Evolutionary conservation across 148 eudicot genomes (phyloP), one percentile per base, ranked within the genome.

Genomic region (Suaeda aralocaspica): DNA sequence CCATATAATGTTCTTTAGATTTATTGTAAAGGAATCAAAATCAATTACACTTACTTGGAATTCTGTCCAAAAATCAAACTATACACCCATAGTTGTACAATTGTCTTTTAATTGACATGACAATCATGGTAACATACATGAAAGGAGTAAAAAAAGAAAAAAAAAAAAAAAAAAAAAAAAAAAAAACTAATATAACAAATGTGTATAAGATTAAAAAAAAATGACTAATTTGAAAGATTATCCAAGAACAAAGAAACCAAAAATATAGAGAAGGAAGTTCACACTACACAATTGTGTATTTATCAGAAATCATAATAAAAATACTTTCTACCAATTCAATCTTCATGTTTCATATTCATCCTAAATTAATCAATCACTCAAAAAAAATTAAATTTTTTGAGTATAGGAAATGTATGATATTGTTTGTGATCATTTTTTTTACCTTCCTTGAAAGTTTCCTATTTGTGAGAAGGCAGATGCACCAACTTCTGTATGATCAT

Each of bases 391-490:
- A 62, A 61, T 33, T 61, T 72, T 6, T 13, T 19, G 25, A 51
- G 41, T 51, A 53, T 45, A 52, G 14, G 15, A 59, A 46, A 61
- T 61, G 67, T 52, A 22, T 50, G 4, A 60, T 41, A 48, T 36
- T 4, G 41, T 36, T 36, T 36, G 8, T 36, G 8, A 36, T 36
- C 8, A 36, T 36, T 36, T 36, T 36, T 36, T 36, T 79, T 45
- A 84, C 77, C 88, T 87, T 39, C 91, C 91, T 49, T 82, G 83
- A 48, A 82, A 82, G 71, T 69, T 75, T 33, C 59, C 75, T 51
- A 78, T 77, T 30, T 72, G 66, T 39, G 85, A 81, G 78, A 84
- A 67, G 33, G 91, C 81, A 61, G 88, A 74, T 6, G 76, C 76
- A 9, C 75, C 75, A 12, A 70, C 68, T 62, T 77, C 83, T 29